Evolutionary conservation across 2,329 filamentous ascomycete species (phyloP).

Genomic region (Pseudogymnoascus sp.): DNA sequence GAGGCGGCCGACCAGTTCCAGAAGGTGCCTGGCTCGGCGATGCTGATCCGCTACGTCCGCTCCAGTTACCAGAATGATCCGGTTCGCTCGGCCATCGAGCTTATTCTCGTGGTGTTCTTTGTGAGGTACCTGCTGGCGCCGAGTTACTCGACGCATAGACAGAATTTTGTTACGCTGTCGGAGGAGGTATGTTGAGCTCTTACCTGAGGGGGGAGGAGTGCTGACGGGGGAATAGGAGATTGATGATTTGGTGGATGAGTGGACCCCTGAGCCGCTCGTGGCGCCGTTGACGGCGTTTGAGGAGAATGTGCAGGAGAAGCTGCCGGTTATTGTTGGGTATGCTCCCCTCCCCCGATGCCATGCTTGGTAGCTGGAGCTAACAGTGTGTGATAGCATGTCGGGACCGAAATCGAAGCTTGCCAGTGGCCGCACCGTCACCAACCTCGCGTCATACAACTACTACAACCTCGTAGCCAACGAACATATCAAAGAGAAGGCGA

Average conservation of each 20-base stretch:
- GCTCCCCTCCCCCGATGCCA: slow-evolving; percentile 15
- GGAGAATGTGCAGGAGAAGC: slow-evolving; percentile 71
- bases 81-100: slow-evolving; percentile 82
- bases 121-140: slow-evolving; percentile 87
- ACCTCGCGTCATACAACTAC: slow-evolving; percentile 92
- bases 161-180: slow-evolving; percentile 78
- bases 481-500: slow-evolving; percentile 85
- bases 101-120: slow-evolving; percentile 91
- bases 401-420: slow-evolving; percentile 83
- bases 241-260: slow-evolving; percentile 92
- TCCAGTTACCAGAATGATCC: slow-evolving; percentile 98
- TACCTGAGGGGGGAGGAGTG: not conserved
- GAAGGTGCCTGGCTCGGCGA: slow-evolving; percentile 85
- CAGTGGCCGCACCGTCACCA: slow-evolving; percentile 83
- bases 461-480: slow-evolving; percentile 96
- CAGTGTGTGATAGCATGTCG: slow-evolving; percentile 52
- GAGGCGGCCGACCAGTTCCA: slow-evolving; percentile 62
- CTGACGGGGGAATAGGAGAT: slow-evolving; percentile 55
- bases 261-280: slow-evolving; percentile 89
- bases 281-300: slow-evolving; percentile 64
- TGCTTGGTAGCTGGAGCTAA: not conserved
- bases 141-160: slow-evolving; percentile 84
- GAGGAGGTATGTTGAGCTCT: slow-evolving; percentile 51
- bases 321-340: slow-evolving; percentile 83
- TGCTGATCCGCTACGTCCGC: slow-evolving; percentile 88